phyloP scores from a whole-genome alignment of 805 yeast species.

The Myxozyma kluyveri region DNA sequence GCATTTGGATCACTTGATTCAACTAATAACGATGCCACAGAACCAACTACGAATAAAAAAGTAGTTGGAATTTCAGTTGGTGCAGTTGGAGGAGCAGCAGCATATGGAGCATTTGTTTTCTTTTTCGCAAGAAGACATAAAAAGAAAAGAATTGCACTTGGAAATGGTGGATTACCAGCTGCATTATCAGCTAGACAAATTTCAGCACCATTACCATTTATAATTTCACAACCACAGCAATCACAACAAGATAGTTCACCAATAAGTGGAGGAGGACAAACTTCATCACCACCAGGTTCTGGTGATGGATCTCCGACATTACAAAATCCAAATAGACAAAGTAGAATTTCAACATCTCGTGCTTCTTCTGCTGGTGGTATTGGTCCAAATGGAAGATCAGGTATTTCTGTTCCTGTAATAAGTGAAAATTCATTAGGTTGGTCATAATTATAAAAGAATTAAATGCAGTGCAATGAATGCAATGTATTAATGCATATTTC shows the following conservation, averaged over 20 bases:
- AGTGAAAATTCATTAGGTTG: slow-evolving; percentile 45
- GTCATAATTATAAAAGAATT: no score
- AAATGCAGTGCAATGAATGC: no score
- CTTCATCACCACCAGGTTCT: no score
- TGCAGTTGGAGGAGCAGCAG: slow-evolving; percentile 70
- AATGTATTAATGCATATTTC: no score
- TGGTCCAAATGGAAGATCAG: no score
- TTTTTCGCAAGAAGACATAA: slow-evolving; percentile 52
- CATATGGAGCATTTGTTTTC: slow-evolving; percentile 61
- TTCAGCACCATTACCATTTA: slow-evolving; percentile 22
- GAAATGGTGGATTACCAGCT: background rate
- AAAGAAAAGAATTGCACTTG: slow-evolving; percentile 26
- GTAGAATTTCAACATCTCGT: slow-evolving; percentile 13
- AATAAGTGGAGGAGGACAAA: no score
- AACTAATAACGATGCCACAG: slow-evolving; percentile 26
- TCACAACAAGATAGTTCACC: no score
- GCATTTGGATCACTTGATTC: slow-evolving; percentile 39
- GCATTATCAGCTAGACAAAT: slow-evolving; percentile 13
- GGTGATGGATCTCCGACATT: slow-evolving; percentile 14
- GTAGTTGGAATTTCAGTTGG: slow-evolving; percentile 77
- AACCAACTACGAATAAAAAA: slow-evolving; percentile 46
- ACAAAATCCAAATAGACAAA: slow-evolving; percentile 9
- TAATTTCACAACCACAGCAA: slow-evolving; percentile 8
- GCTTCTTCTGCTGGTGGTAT: slow-evolving; percentile 13
- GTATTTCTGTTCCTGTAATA: slow-evolving; percentile 42